Evolutionary conservation across 257 asterid genomes (phyloP), one percentile per base, ranked within the genome.

Genomic region (Gardenia jasminoides): DNA sequence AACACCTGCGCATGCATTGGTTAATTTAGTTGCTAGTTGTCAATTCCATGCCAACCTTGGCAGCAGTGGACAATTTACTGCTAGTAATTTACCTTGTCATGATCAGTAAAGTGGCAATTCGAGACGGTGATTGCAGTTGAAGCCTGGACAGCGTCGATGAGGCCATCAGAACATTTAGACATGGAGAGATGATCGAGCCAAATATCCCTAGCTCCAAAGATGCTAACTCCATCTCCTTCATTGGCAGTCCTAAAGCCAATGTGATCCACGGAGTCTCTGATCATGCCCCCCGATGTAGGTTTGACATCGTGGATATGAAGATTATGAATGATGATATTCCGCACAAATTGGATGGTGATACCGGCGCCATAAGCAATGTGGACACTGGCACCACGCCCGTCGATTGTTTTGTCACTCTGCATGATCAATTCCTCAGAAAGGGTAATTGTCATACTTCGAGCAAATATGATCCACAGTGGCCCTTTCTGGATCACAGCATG

Each of bases 101-200:
- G 88, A 30, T 85, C 86, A 5, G 88, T 85, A 78, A 85, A 85
- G 72, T 82, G 88, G 64, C 80, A 72, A 58, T 85, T 85, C 24
- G 86, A 85, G 61, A 85, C 76, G 33, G 86, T 85, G 66, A 85
- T 80, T 7, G 70, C 85, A 12, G 86, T 82, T 10, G 88, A 85
- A 28, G 76, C 84, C 44, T 71, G 71, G 20, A 85, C 80, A 1
- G 81, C 88, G 24, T 85, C 88, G n/a, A 85, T 85, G 11, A 85
- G 78, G 22, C 88, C 88, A 65, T 85, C 88, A 3, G 75, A 11
- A 11, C 82, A 78, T 20, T 10, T 75, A 11, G 79, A 79, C 88
- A 85, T 85, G 70, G 88, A 85, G 48, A 85, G 61, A 59, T 82
- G 86, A 17, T 85, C 88, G 11, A 85, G 76, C 88, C 88, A 85